Evolutionary conservation across 2,329 filamentous ascomycete species (phyloP), one percentile per base, ranked within the genome.

Genomic region (Trichoderma simmonsii): DNA sequence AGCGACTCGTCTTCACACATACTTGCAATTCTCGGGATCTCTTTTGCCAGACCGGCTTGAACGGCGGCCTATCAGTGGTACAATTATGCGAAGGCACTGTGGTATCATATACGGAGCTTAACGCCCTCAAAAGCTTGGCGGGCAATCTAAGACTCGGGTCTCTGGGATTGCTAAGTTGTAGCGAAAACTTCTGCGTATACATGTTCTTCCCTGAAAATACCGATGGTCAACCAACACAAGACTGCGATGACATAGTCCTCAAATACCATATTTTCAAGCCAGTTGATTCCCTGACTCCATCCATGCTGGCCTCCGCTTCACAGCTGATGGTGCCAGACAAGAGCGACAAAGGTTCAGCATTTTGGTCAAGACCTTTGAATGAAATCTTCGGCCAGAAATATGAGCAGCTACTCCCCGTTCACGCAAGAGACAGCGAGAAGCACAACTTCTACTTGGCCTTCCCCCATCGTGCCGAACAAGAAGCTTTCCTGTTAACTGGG

Each of bases 391-490:
- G 75, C 3, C 75, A 82, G 21, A 77, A 79, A 14, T 83, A 82
- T 60, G 73, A 79, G 12, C 72, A 75, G 9, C 78, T 83, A 1
- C 66, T 80, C 28, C 76, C 79, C 70, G 15, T 30, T 67, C 30
- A 60, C 61, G 73, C 32, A 67, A 73, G 24, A 8, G 76, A 57
- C 8, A 18, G 32, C 18, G 48, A 15, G 12, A 68, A 74, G 30
- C 75, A 78, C 4, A 75, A 74, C 28, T 85, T 88, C 74, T 89
- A 85, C 73, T 76, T 90, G 1, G 79, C 84, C 2, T 89, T 89
- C 64, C 86, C 87, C 0, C 75, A 76, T 0, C 79, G 81, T 2
- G 79, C 79, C 32, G 71, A 74, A 8, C 70, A 79, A 12, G 81
- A 82, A 48, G 79, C 80, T 21, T 74, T 78, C 9, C 80, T 85